These are phyloP conservation scores for Hypomontagnella monticulosa DNA, from an alignment of 495 filamentous ascomycete species.

Conservation along the genomic window DNA sequence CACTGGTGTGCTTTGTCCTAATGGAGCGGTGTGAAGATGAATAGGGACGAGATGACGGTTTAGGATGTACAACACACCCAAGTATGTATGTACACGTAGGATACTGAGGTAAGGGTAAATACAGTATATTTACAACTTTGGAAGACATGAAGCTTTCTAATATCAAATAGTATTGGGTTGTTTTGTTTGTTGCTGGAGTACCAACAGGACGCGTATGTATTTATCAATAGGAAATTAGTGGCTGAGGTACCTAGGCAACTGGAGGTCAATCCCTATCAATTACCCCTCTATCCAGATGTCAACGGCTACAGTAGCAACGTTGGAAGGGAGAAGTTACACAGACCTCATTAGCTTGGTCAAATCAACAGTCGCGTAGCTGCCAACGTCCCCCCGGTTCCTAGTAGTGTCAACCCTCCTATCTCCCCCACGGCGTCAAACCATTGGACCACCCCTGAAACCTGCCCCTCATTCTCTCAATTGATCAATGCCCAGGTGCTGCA, in stretches of 20 bases:
- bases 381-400: background rate
- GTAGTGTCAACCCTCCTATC: background rate
- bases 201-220: background rate
- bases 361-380: conserved; percentile 5
- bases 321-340: conserved; percentile 24
- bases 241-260: background rate
- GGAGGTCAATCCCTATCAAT: background rate
- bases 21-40: conserved; percentile 30
- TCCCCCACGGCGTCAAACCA: conserved; percentile 20
- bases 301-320: no score
- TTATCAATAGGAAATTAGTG: background rate
- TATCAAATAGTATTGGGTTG: no score
- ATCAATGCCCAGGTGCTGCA: conserved; percentile 13
- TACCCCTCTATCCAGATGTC: conserved; percentile 8
- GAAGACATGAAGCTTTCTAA: background rate
- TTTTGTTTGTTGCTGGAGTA: background rate
- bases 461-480: conserved; percentile 38
- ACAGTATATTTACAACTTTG: no score
- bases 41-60: background rate
- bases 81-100: no score
- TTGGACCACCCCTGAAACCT: conserved; percentile 41
- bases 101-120: no score
- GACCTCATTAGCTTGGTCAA: background rate
- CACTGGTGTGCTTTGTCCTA: conserved; percentile 8
- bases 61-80: background rate